Percentiles rank a stretch among this genome's conserved stretches.
Evolutionary conservation across 176 grass and related monocot species (phyloP).

Genomic region (Lolium perenne): DNA sequence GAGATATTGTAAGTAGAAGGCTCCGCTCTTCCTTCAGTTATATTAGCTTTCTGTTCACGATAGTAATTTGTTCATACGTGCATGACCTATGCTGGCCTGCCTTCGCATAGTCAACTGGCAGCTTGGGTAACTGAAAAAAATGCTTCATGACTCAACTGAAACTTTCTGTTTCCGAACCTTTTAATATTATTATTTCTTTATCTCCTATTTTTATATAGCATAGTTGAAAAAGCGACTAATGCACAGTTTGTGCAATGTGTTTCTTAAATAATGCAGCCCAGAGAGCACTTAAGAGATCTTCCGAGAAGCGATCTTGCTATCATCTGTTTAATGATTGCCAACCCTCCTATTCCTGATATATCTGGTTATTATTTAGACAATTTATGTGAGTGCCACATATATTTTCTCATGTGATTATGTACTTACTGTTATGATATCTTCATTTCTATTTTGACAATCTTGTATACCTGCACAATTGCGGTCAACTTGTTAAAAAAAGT

Average conservation of each 20-base stretch:
- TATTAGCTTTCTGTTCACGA: conserved; percentile 1
- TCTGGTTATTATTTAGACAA: conserved; percentile 73
- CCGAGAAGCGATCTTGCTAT: conserved; percentile 71
- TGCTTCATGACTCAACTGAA: conserved; percentile 9
- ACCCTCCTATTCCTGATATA: conserved; percentile 91
- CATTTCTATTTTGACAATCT: conserved; percentile 18
- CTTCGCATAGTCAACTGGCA: conserved; percentile 30
- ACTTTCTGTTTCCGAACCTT: not conserved
- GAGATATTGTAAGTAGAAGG: conserved; percentile 71
- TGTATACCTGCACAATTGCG: conserved; percentile 11
- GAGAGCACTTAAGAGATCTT: conserved; percentile 59
- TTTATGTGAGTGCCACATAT: conserved; percentile 65
- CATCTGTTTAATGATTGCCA: conserved; percentile 80
- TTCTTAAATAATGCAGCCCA: conserved; percentile 70
- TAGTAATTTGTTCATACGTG: conserved; percentile 22
- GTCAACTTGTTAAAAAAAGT: conserved; percentile 17
- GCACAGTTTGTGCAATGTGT: conserved; percentile 25
- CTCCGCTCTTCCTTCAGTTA: conserved; percentile 9
- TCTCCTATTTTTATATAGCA: not conserved
- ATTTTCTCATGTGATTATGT: conserved; percentile 31
- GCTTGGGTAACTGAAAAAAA: not conserved
- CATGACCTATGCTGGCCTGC: conserved; percentile 17
- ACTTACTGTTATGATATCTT: conserved; percentile 22
- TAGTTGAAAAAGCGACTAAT: conserved; percentile 20
- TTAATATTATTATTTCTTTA: conserved; percentile 8